Evolutionary conservation across 192 early-diverging fungal species (phyloP).

Genomic region (Rhizophagus sp.): DNA sequence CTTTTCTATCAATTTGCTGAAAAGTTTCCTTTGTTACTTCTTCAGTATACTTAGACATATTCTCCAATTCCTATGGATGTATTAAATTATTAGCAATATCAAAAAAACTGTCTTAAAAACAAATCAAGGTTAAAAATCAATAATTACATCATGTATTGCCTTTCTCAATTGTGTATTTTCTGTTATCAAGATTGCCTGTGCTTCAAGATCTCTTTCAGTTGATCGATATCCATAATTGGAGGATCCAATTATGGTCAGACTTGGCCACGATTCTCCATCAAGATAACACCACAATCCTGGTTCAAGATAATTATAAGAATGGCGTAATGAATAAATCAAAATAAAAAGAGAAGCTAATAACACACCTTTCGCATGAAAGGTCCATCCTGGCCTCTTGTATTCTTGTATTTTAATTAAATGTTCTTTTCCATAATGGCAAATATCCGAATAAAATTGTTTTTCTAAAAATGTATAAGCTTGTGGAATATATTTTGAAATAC

Average conservation of each 20-base stretch:
- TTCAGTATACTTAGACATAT: slow-evolving; percentile 45
- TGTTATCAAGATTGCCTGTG: slow-evolving; percentile 79
- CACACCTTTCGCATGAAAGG: slow-evolving; percentile 93
- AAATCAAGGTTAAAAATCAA: neutral
- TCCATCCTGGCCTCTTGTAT: slow-evolving; percentile 83
- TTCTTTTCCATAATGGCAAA: slow-evolving; percentile 40
- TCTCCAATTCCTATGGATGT: slow-evolving; percentile 49
- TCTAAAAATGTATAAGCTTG: slow-evolving; percentile 90
- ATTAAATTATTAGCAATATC: neutral
- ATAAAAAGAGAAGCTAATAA: neutral
- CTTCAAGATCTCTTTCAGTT: slow-evolving; percentile 88
- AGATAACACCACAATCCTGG: slow-evolving; percentile 77
- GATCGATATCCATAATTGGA: slow-evolving; percentile 94
- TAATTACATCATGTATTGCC: slow-evolving; percentile 55
- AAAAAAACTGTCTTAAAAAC: neutral
- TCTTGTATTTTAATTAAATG: slow-evolving; percentile 72
- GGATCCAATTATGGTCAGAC: slow-evolving; percentile 86
- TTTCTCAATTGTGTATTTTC: slow-evolving; percentile 52
- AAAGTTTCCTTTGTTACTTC: slow-evolving; percentile 55
- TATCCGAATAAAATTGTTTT: slow-evolving; percentile 61
- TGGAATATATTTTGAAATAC: slow-evolving; percentile 86
- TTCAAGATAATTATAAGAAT: neutral
- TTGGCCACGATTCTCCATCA: slow-evolving; percentile 54
- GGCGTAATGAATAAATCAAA: neutral
- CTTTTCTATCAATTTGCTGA: slow-evolving; percentile 47